phyloP scores from a whole-genome alignment of 176 grass and related monocot species.

The Saccharum officinarum region DNA sequence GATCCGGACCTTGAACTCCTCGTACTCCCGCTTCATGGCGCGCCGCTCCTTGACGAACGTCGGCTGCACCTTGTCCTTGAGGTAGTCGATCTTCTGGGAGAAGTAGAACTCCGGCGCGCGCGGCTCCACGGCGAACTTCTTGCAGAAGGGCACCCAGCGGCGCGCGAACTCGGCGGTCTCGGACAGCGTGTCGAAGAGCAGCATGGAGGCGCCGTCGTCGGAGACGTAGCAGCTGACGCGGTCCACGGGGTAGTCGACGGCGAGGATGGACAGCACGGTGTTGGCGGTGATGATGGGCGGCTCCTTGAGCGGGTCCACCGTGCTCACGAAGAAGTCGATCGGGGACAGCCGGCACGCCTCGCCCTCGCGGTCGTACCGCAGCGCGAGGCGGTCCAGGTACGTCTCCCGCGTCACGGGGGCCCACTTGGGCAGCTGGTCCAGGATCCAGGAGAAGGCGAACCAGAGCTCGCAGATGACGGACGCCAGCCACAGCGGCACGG shows the following conservation, averaged over 20 bases:
- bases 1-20: slow-evolving; percentile 92
- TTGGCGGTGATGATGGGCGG: slow-evolving; percentile 94
- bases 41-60: slow-evolving; percentile 91
- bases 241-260: slow-evolving; percentile 91
- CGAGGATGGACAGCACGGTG: slow-evolving; percentile 91
- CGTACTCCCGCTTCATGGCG: slow-evolving; percentile 95
- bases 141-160: slow-evolving; percentile 95
- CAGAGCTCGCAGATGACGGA: slow-evolving; percentile 95
- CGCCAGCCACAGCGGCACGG: slow-evolving; percentile 73
- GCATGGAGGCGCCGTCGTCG: slow-evolving; percentile 94
- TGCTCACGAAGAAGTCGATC: slow-evolving; percentile 85
- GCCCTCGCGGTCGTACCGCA: slow-evolving; percentile 81
- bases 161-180: slow-evolving; percentile 94
- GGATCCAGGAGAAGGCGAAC: slow-evolving; percentile 99
- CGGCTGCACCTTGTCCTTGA: slow-evolving; percentile 98
- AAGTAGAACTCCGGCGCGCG: slow-evolving; percentile 95
- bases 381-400: slow-evolving; percentile 86
- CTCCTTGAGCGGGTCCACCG: slow-evolving; percentile 97
- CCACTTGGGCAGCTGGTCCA: slow-evolving; percentile 99
- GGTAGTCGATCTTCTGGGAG: slow-evolving; percentile 97
- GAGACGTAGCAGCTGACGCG: slow-evolving; percentile 93
- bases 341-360: slow-evolving; percentile 58
- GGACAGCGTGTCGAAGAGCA: slow-evolving; percentile 81
- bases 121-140: slow-evolving; percentile 89
- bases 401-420: slow-evolving; percentile 85